These are phyloP conservation scores for Leishmania major DNA, from an alignment of 208 protist genomes.

Conservation along the genomic window DNA sequence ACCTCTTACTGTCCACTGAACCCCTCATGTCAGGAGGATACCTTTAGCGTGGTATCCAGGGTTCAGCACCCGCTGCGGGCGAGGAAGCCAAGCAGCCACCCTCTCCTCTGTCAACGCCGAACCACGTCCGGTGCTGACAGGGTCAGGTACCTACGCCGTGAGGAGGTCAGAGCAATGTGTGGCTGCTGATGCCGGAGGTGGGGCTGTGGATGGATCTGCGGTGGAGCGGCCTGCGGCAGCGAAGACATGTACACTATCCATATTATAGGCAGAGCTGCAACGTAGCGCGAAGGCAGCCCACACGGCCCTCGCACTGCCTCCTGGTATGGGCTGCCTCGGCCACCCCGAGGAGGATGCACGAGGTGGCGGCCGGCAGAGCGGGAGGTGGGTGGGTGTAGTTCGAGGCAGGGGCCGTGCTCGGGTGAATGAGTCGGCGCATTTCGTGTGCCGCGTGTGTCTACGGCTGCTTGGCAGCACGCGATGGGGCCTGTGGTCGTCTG, in stretches of 20 bases:
- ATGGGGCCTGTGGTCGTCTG: background rate
- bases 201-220: background rate
- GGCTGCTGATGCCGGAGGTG: background rate
- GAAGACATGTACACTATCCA: background rate
- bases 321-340: background rate
- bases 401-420: background rate
- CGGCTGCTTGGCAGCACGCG: background rate
- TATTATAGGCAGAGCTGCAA: background rate
- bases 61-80: background rate
- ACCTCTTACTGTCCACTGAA: too few species aligned
- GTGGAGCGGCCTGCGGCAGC: background rate
- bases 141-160: background rate
- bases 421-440: background rate
- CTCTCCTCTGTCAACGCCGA: background rate
- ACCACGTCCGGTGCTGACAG: background rate
- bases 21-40: background rate
- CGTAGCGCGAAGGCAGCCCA: background rate
- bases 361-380: background rate
- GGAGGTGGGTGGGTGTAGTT: background rate
- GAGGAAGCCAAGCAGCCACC: background rate
- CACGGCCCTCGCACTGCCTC: background rate
- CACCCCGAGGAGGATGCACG: background rate
- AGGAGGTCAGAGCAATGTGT: background rate
- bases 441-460: background rate
- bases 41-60: background rate